A percentile compares a stretch with the other conserved stretches of the same genome.
Conservation (phyloP, 371 early-diverging fungal genomes). For the Blakeslea trispora region DNA sequence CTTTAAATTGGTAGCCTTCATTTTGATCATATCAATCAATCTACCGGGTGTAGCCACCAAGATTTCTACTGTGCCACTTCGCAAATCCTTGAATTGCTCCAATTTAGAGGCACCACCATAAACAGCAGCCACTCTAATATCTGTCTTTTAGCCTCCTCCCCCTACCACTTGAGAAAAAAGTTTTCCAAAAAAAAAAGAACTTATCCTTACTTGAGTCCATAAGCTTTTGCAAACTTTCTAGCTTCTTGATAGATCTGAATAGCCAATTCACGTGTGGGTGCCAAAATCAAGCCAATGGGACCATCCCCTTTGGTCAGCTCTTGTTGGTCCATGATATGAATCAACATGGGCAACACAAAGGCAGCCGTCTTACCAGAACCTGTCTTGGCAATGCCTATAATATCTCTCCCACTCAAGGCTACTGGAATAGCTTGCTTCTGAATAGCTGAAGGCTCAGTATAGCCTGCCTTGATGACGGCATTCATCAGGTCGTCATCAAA, state of each 20-base stretch:
- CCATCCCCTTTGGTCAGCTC: conserved; percentile 71
- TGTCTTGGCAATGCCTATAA: conserved; percentile 91
- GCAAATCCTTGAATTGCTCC: conserved; percentile 87
- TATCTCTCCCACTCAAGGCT: conserved; percentile 77
- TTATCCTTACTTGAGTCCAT: conserved; percentile 61
- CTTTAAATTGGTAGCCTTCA: conserved; percentile 83
- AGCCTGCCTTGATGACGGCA: conserved; percentile 63
- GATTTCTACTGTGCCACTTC: conserved; percentile 83
- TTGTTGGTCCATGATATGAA: conserved; percentile 85
- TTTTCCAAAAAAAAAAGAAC: too few relatives aligned
- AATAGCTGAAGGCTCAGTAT: conserved; percentile 76
- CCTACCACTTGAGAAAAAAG: too few relatives aligned
- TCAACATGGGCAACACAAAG: conserved; percentile 81
- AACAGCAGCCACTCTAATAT: conserved; percentile 64
- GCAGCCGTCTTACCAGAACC: conserved; percentile 82
- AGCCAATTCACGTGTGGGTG: conserved; percentile 91
- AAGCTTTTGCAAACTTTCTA: conserved; percentile 78
- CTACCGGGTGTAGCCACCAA: conserved; percentile 95
- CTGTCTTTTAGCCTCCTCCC: neutral
- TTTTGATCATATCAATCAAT: conserved; percentile 93
- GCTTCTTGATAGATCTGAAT: conserved; percentile 85
- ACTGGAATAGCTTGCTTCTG: conserved; percentile 80
- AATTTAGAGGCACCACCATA: conserved; percentile 92
- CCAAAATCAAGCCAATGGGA: conserved; percentile 74
- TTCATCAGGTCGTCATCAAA: conserved; percentile 76